Conservation (phyloP, 1,139 yeast genomes). For the Kodamaea alishanica region DNA sequence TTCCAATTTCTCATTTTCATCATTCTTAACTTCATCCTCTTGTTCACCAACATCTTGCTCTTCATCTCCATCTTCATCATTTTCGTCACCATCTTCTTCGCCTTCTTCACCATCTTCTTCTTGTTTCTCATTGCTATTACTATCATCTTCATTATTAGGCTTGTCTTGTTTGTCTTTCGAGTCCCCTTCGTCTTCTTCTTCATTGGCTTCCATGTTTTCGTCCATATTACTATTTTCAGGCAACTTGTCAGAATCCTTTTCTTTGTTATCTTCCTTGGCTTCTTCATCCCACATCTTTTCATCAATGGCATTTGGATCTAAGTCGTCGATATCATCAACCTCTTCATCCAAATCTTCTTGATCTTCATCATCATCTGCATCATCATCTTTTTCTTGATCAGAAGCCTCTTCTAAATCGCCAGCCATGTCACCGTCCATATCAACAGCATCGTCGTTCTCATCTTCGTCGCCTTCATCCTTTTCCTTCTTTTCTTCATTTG, state of each 20-base stretch:
- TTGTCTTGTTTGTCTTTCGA: conserved; percentile 27
- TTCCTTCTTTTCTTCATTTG: conserved; percentile 70
- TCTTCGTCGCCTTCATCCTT: conserved; percentile 56
- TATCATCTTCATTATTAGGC: conserved; percentile 29
- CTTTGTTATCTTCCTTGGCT: conserved; percentile 68
- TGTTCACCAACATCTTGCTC: conserved; percentile 75
- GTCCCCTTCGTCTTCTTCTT: conserved; percentile 43
- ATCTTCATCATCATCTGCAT: conserved; percentile 50
- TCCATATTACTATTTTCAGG: conserved; percentile 54
- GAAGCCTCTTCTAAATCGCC: conserved; percentile 82
- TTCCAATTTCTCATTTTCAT: conserved; percentile 68
- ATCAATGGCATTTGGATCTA: conserved; percentile 93
- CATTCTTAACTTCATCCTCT: conserved; percentile 71
- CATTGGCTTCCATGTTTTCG: conserved; percentile 64
- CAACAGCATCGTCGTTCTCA: conserved; percentile 79
- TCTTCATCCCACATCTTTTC: conserved; percentile 99
- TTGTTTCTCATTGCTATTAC: conserved; percentile 31
- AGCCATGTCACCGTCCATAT: conserved; percentile 95
- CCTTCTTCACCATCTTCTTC: conserved; percentile 30
- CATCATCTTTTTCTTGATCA: conserved; percentile 61
- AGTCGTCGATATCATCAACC: conserved; percentile 81
- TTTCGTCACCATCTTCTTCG: conserved; percentile 27
- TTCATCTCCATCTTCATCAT: conserved; percentile 43
- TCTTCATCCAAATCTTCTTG: conserved; percentile 79
- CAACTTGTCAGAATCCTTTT: conserved; percentile 66